Percentiles rank a stretch among this genome's conserved stretches.
These are phyloP conservation scores for Tetragonia tetragonoides DNA, from an alignment of 148 eudicot species.

Conservation along the genomic window DNA sequence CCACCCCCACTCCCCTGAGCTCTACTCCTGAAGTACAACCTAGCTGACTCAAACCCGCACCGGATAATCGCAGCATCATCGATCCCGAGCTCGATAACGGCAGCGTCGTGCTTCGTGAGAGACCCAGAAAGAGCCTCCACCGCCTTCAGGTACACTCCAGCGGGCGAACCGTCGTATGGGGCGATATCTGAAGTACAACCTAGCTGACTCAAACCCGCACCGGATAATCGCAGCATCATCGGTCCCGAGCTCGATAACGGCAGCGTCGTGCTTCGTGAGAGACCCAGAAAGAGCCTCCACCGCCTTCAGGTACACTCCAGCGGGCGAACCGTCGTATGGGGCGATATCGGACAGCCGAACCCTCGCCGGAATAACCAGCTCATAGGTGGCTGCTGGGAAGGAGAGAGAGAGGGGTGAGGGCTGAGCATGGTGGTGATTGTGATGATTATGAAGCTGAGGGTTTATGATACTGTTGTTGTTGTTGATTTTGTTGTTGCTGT, in stretches of 20 bases:
- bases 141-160: conserved; percentile 48
- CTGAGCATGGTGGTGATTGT: conserved; percentile 15
- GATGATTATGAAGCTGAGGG: conserved; percentile 17
- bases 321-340: conserved; percentile 63
- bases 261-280: conserved; percentile 66
- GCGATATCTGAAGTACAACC: conserved; percentile 66
- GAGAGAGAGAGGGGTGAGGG: conserved; percentile 45
- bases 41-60: conserved; percentile 68
- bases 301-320: conserved; percentile 48
- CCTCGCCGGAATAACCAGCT: conserved; percentile 29
- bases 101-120: conserved; percentile 66
- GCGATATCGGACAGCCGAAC: conserved; percentile 58
- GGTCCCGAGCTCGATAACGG: conserved; percentile 56
- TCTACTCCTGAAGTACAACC: conserved; percentile 58
- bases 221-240: conserved; percentile 63
- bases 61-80: conserved; percentile 63
- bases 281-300: conserved; percentile 66
- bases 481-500: conserved; percentile 9
- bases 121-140: conserved; percentile 66
- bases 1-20: conserved; percentile 21
- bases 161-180: conserved; percentile 66
- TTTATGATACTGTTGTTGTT: not conserved
- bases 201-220: conserved; percentile 68
- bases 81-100: conserved; percentile 56
- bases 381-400: conserved; percentile 13